phyloP scores from a whole-genome alignment of 331 rosid genomes.

The Acacia concinna region DNA sequence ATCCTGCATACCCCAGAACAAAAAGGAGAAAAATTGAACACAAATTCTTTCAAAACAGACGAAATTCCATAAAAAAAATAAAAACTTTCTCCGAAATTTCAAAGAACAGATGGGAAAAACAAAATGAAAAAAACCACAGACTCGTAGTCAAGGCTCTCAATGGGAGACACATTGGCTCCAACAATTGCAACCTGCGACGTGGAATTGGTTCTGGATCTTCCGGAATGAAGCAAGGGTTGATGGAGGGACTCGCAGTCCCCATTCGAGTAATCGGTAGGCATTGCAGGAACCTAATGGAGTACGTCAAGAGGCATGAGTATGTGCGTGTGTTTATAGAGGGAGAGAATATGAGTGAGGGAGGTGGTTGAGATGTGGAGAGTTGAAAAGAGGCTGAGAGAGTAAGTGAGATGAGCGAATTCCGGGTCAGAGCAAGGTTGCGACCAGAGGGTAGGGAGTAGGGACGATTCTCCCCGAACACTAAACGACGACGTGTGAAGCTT shows the following conservation, averaged over 20 bases:
- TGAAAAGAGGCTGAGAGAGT: not conserved
- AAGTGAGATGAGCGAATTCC: not conserved
- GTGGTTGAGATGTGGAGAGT: not conserved
- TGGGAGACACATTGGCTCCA: constrained; percentile 86
- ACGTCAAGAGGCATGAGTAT: not conserved
- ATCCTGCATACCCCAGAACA: constrained; percentile 48
- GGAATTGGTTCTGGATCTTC: constrained; percentile 51
- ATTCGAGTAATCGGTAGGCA: constrained; percentile 20
- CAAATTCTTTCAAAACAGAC: not conserved
- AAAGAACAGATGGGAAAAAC: not conserved
- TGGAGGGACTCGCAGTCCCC: constrained; percentile 51
- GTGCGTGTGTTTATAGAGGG: not conserved
- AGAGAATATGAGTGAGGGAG: not conserved
- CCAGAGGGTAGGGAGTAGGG: not conserved
- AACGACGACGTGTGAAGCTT: not conserved
- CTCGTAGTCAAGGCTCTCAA: constrained; percentile 98
- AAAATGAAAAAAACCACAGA: constrained; percentile 14
- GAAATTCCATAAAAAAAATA: not conserved
- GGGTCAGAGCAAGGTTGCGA: not conserved
- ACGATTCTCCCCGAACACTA: not conserved
- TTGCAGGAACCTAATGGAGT: not conserved
- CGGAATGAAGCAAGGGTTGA: constrained; percentile 52
- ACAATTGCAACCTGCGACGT: constrained; percentile 92
- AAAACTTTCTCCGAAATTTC: not conserved
- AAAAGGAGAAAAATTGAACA: not conserved